Conservation (phyloP, 1,284 basidiomycete species). For the Neotropicomus parvogracilis region DNA sequence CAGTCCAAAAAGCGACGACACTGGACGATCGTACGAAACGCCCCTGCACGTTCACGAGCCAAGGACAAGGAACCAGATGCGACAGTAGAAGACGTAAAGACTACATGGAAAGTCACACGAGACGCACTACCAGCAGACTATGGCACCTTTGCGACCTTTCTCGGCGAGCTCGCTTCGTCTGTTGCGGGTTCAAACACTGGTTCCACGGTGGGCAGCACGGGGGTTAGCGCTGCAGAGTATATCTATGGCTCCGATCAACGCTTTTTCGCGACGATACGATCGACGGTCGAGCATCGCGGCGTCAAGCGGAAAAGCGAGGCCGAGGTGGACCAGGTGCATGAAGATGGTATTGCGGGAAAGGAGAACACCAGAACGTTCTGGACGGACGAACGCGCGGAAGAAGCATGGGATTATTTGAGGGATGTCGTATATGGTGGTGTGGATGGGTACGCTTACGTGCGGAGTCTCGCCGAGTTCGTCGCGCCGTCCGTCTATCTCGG, state of each 20-base stretch:
- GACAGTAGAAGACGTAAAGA: conserved; percentile 21
- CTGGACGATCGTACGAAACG: conserved; percentile 42
- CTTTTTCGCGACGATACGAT: conserved; percentile 36
- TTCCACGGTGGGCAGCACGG: neutral
- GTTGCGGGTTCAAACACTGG: neutral
- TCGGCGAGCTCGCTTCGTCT: conserved; percentile 32
- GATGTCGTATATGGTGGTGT: conserved; percentile 73
- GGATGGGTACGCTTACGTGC: conserved; percentile 67
- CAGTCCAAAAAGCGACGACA: conserved; percentile 31
- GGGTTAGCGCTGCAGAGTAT: conserved; percentile 4
- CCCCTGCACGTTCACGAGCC: conserved; percentile 42
- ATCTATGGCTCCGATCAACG: conserved; percentile 35
- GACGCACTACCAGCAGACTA: conserved; percentile 56
- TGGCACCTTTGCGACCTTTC: conserved; percentile 54
- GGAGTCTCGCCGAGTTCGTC: conserved; percentile 71
- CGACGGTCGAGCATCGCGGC: conserved; percentile 26
- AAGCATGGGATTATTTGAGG: conserved; percentile 58
- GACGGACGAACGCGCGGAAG: conserved; percentile 42
- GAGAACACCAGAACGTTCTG: conserved; percentile 40
- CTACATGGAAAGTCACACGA: conserved; percentile 45
- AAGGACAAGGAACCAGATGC: conserved; percentile 55
- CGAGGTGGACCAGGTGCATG: neutral
- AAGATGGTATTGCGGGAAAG: conserved; percentile 8
- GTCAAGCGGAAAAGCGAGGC: conserved; percentile 17
- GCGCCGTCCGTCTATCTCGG: conserved; percentile 15